phyloP scores from a whole-genome alignment of 2,329 filamentous ascomycete species.

The Exophiala dermatitidis region DNA sequence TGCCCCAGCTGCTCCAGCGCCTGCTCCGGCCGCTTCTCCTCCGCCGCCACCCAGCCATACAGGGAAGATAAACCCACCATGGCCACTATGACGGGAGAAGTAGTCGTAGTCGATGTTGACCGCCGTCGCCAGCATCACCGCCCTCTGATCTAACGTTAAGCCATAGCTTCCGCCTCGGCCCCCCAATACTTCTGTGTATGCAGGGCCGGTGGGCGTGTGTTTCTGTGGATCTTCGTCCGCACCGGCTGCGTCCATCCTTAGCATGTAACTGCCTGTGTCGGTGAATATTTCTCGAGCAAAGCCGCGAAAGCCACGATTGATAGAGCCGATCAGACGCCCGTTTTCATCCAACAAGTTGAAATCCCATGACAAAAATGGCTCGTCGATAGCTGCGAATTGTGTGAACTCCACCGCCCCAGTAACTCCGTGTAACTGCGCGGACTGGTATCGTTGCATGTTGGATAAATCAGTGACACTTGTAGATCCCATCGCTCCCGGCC shows the following conservation, averaged over 20 bases:
- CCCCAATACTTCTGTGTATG: slow-evolving; percentile 16
- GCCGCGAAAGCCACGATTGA: slow-evolving; percentile 57
- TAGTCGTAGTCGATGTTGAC: slow-evolving; percentile 62
- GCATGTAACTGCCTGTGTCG: slow-evolving; percentile 57
- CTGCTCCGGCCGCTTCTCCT: slow-evolving; percentile 32
- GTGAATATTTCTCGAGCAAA: slow-evolving; percentile 60
- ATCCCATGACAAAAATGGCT: slow-evolving; percentile 59
- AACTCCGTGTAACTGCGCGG: slow-evolving; percentile 20
- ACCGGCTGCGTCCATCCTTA: slow-evolving; percentile 56
- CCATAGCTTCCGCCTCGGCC: slow-evolving; percentile 32
- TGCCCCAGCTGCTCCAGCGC: slow-evolving; percentile 31
- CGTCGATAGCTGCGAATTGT: slow-evolving; percentile 57
- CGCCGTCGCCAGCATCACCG: slow-evolving; percentile 59
- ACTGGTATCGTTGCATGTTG: slow-evolving; percentile 41
- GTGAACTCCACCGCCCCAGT: slow-evolving; percentile 37
- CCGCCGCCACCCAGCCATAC: slow-evolving; percentile 43
- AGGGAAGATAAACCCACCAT: slow-evolving; percentile 46
- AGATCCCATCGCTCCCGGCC: background rate
- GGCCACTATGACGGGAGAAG: slow-evolving; percentile 54
- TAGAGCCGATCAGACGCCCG: slow-evolving; percentile 49
- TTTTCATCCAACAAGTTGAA: slow-evolving; percentile 52
- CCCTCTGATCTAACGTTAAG: slow-evolving; percentile 60
- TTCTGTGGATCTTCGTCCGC: slow-evolving; percentile 35
- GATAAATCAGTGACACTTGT: slow-evolving; percentile 40
- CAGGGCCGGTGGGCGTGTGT: slow-evolving; percentile 24